Evolutionary conservation across 2,329 filamentous ascomycete species (phyloP).

Genomic region (Periconia sp.): DNA sequence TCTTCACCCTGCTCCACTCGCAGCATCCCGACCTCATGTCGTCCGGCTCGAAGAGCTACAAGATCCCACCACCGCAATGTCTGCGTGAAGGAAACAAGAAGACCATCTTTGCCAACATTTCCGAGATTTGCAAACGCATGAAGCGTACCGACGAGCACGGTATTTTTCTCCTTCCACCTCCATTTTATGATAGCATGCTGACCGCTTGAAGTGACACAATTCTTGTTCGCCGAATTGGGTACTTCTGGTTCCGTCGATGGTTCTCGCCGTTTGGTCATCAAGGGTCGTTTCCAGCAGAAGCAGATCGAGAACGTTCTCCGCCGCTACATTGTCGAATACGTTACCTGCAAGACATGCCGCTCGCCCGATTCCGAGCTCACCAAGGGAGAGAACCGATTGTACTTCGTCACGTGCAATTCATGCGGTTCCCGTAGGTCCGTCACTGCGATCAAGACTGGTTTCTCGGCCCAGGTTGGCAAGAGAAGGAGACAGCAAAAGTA

Average conservation of each 20-base stretch:
- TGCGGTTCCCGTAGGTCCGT: conserved; percentile 73
- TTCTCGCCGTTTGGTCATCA: conserved; percentile 90
- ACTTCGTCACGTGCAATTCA: conserved; percentile 95
- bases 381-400: conserved; percentile 98
- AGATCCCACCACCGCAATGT: conserved; percentile 98
- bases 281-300: conserved; percentile 99
- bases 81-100: conserved; percentile 98
- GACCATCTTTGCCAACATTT: conserved; percentile 99
- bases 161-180: not conserved
- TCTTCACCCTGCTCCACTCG: conserved; percentile 92
- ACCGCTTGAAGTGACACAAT: conserved; percentile 69
- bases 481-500: conserved; percentile 92
- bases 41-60: conserved; percentile 90
- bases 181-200: not conserved
- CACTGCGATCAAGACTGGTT: conserved; percentile 99
- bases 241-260: conserved; percentile 95
- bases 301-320: conserved; percentile 97
- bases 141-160: conserved; percentile 94
- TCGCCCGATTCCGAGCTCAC: conserved; percentile 60
- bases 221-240: conserved; percentile 97
- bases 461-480: conserved; percentile 99
- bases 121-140: conserved; percentile 99
- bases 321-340: conserved; percentile 97
- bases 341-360: conserved; percentile 94
- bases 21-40: conserved; percentile 96